Percentiles rank a stretch among this genome's conserved stretches.
Evolutionary conservation across 2,329 filamentous ascomycete genomes (phyloP).

Genomic region (Neopestalotiopsis rosae): DNA sequence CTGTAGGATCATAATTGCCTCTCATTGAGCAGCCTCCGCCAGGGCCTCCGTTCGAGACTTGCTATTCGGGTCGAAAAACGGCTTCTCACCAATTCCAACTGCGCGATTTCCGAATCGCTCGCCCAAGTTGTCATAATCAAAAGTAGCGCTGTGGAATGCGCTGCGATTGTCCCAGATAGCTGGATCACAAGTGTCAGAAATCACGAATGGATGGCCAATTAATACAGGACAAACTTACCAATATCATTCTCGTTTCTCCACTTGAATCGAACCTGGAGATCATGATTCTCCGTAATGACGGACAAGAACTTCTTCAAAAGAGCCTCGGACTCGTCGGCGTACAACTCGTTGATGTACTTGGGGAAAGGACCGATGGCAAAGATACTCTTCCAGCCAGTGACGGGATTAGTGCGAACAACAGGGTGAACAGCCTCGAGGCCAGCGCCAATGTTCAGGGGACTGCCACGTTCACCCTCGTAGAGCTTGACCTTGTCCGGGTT

Average conservation of each 20-base stretch:
- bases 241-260: slow-evolving; percentile 51
- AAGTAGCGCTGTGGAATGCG: slow-evolving; percentile 63
- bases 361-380: slow-evolving; percentile 49
- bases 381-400: slow-evolving; percentile 63
- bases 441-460: slow-evolving; percentile 51
- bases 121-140: slow-evolving; percentile 59
- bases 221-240: slow-evolving; percentile 32
- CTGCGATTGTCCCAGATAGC: slow-evolving; percentile 69
- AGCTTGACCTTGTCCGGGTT: slow-evolving; percentile 35
- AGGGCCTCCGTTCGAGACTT: slow-evolving; percentile 40
- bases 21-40: slow-evolving; percentile 9
- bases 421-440: slow-evolving; percentile 56
- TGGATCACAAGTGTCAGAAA: slow-evolving; percentile 8
- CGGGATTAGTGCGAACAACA: slow-evolving; percentile 64
- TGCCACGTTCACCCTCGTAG: slow-evolving; percentile 41
- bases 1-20: neutral
- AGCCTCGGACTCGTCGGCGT: slow-evolving; percentile 45
- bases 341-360: slow-evolving; percentile 48
- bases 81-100: slow-evolving; percentile 60
- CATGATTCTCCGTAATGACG: slow-evolving; percentile 51
- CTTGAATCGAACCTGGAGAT: slow-evolving; percentile 53
- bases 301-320: slow-evolving; percentile 48
- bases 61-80: slow-evolving; percentile 58
- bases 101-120: slow-evolving; percentile 56
- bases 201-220: neutral